Base-by-base conservation (phyloP, 371 early-diverging fungal genomes). In the Apophysomyces trapeziformis region DNA sequence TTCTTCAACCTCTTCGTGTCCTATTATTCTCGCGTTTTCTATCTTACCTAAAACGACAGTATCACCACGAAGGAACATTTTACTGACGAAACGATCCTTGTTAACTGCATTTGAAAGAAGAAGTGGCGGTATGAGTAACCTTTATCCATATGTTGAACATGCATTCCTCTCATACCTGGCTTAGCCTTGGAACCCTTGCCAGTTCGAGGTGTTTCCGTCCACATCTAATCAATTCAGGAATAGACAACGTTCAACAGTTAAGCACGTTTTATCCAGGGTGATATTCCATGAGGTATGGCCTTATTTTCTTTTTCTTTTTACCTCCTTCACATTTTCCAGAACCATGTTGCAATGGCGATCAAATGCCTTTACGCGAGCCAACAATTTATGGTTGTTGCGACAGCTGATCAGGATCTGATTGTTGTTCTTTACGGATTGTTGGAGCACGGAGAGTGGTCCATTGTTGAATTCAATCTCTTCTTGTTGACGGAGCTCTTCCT, bases 291-390 rank as follows among this genome's bases (percentile, higher is more conserved):
- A 26, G 32, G 32, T 26, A 26, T 26, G 32, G 32, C 2, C 32
- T 26, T 26, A 1, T 26, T 26, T 44, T n/a, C 46, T 65, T 66
- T 18, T 7, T 64, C n/a, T 7, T 16, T 71, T 64, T 77, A 94
- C 93, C 85, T 98, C 99, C 79, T 96, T 96, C 66, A 99, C 98
- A 75, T 98, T 97, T 80, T 98, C 99, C 61, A 99, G 84, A 9
- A 98, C 97, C 97, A 98, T 96, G 82, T 98, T 98, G 87, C 95
- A 98, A 76, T 98, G 99, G 45, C 99, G 90, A 84, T 98, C 99
- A 73, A 99, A 99, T 50, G 99, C 99, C 84, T 99, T 99, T 61
- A 99, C 96, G 67, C 97, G 89, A 32, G 96, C 99, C 26, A 99
- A 82, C 63, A 99, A 85, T 80, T 98, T 98, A 76, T 94, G 90